Conservation (phyloP, 2,329 filamentous ascomycete genomes). For the Claviceps cyperi region DNA sequence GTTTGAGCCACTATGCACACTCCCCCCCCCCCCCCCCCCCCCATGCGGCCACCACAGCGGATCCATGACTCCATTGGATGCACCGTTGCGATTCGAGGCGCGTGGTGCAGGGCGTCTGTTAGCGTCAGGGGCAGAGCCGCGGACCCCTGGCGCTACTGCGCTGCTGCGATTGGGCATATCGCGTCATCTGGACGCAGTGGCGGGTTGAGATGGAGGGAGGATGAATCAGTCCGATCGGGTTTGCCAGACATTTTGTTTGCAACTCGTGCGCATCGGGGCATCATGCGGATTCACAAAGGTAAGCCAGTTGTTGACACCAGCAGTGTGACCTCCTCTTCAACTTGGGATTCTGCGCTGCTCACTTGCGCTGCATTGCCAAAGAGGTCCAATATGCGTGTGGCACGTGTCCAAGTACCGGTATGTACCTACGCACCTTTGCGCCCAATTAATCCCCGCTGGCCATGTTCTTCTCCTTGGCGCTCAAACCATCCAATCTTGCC, state of each 20-base stretch:
- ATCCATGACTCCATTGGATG: too few relatives aligned
- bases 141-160: background rate
- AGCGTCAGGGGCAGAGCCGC: constrained; percentile 1
- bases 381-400: background rate
- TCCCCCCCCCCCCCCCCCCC: too few relatives aligned
- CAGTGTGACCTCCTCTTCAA: too few relatives aligned
- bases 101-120: background rate
- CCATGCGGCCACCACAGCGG: too few relatives aligned
- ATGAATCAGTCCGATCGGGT: background rate
- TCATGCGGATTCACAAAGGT: too few relatives aligned
- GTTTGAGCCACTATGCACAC: too few relatives aligned
- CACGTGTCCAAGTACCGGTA: background rate
- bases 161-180: background rate
- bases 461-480: background rate
- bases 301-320: too few relatives aligned
- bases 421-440: background rate
- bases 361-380: background rate
- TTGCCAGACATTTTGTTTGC: background rate
- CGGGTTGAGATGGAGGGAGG: background rate
- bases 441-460: background rate
- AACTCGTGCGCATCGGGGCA: background rate
- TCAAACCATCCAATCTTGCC: background rate
- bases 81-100: too few relatives aligned
- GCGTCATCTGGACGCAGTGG: background rate
- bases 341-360: background rate